Percentiles rank a stretch among this genome's conserved stretches.
phyloP scores from a whole-genome alignment of 129 eudicot species.

The Flaveria linearis region DNA sequence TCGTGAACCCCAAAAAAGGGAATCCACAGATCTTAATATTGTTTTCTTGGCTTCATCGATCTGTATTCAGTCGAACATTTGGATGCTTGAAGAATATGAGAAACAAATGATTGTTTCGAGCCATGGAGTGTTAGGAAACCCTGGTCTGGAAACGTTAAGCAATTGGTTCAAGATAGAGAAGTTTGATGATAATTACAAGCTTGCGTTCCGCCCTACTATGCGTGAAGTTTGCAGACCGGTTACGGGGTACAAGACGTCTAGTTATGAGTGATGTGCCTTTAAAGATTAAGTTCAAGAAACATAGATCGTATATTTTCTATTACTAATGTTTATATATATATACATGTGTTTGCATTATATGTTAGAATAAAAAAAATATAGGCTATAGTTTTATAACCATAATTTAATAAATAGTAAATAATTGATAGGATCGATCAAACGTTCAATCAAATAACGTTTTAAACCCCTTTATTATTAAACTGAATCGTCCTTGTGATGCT shows the following conservation, averaged over 20 bases:
- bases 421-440: too few species aligned
- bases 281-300: conserved; percentile 42
- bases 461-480: too few species aligned
- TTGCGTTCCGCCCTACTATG: conserved; percentile 14
- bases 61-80: neutral
- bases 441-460: too few species aligned
- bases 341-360: conserved; percentile 4
- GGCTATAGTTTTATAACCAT: neutral
- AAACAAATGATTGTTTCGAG: neutral
- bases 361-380: conserved; percentile 24
- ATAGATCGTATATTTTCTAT: neutral
- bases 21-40: conserved; percentile 12
- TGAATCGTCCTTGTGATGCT: too few species aligned
- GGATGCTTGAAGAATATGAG: neutral
- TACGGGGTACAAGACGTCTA: conserved; percentile 31
- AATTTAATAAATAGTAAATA: too few species aligned
- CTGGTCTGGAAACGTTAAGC: conserved; percentile 4
- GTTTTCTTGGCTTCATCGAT: neutral
- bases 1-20: neutral
- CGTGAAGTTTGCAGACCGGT: conserved; percentile 13
- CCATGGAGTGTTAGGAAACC: conserved; percentile 7
- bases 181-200: conserved; percentile 13
- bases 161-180: conserved; percentile 31
- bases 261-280: conserved; percentile 42
- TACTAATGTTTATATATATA: neutral